Conservation (phyloP, 139 green algal genomes). For the Coelastrella sp. region DNA sequence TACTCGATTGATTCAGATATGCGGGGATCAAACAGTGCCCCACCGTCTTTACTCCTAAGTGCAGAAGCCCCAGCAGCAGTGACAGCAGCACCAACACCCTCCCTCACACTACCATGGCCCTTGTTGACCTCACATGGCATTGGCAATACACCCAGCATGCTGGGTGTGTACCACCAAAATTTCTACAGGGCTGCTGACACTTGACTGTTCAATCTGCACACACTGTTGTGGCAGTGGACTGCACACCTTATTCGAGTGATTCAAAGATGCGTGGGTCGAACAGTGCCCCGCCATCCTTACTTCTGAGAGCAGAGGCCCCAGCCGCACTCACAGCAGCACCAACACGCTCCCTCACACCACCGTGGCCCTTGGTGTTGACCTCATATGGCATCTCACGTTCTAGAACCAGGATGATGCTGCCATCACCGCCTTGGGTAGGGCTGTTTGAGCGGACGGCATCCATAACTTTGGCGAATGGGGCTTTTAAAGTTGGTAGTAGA, state of each 20-base stretch:
- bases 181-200: too few species aligned
- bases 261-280: constrained; percentile 46
- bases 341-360: background rate
- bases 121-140: background rate
- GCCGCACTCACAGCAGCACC: background rate
- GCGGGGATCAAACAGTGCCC: constrained; percentile 20
- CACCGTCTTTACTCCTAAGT: background rate
- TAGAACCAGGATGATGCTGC: constrained; percentile 12
- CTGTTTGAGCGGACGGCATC: constrained; percentile 38
- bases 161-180: too few species aligned
- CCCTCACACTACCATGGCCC: background rate
- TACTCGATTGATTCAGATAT: constrained; percentile 27
- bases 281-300: background rate
- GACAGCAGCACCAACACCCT: background rate
- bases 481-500: background rate
- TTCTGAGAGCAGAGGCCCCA: background rate
- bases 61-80: background rate
- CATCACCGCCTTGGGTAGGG: constrained; percentile 4
- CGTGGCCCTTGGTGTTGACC: background rate
- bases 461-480: constrained; percentile 28
- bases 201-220: background rate
- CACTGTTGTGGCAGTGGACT: background rate
- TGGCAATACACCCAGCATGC: too few species aligned
- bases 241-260: background rate
- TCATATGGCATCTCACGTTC: constrained; percentile 18